Evolutionary conservation across 106 monocot genomes (phyloP).

Genomic region (Acorus gramineus): DNA sequence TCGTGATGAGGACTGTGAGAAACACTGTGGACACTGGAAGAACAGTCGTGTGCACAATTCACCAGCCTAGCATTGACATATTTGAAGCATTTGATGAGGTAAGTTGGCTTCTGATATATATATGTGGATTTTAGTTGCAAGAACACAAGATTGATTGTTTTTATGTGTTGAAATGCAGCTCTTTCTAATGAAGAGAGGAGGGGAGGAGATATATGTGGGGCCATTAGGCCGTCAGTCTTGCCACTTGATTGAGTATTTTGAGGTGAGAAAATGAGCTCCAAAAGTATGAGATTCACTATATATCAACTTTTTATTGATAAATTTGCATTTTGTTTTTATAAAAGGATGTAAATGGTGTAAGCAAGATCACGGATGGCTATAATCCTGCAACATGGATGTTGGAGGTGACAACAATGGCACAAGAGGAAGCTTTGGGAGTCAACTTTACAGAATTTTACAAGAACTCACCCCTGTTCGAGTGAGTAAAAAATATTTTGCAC

Average conservation of each 20-base stretch:
- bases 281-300: too few species aligned
- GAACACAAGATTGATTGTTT: neutral
- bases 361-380: constrained; percentile 18
- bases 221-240: constrained; percentile 18
- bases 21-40: too few species aligned
- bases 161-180: constrained; percentile 10
- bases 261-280: constrained; percentile 8
- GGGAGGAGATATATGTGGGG: constrained; percentile 24
- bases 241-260: constrained; percentile 21
- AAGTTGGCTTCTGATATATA: neutral
- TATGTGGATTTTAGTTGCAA: neutral
- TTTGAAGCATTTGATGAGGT: too few species aligned
- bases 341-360: constrained; percentile 16
- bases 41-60: too few species aligned
- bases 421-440: constrained; percentile 11
- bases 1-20: too few species aligned
- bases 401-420: constrained; percentile 5
- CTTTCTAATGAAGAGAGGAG: constrained; percentile 1
- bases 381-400: constrained; percentile 33
- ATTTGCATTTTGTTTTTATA: neutral
- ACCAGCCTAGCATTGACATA: too few species aligned
- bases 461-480: constrained; percentile 15
- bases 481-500: neutral
- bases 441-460: constrained; percentile 16
- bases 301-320: too few species aligned